These are phyloP conservation scores for Sporothrix schenckii DNA, from an alignment of 2,329 filamentous ascomycete species.

Conservation along the genomic window DNA sequence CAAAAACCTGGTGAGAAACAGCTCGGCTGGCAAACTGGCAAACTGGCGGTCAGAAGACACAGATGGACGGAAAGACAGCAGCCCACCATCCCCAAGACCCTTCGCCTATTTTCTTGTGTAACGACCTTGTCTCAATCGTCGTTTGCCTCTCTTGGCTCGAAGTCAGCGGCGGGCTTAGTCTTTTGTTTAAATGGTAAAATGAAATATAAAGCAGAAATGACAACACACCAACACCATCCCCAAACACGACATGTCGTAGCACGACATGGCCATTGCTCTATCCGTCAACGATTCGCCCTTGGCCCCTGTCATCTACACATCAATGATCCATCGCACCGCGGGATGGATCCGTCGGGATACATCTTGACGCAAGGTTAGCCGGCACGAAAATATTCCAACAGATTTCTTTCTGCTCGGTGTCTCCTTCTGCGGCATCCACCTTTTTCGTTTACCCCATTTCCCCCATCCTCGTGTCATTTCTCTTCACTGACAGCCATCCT, in stretches of 20 bases:
- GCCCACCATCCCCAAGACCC: not conserved
- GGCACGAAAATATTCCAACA: not conserved
- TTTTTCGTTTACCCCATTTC: not conserved
- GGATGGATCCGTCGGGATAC: not conserved
- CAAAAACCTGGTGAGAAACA: not conserved
- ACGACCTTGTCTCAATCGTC: constrained; percentile 11
- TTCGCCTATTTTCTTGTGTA: constrained; percentile 13
- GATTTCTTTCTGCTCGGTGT: not conserved
- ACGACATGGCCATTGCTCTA: not conserved
- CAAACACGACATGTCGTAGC: constrained; percentile 19
- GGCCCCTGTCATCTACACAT: not conserved
- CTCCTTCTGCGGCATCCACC: not conserved
- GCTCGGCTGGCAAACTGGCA: not conserved
- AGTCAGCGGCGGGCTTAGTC: not conserved
- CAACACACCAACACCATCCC: not conserved
- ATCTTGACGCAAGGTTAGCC: not conserved
- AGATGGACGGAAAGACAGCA: not conserved
- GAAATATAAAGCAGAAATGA: not conserved
- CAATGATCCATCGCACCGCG: no score
- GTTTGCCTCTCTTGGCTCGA: not conserved
- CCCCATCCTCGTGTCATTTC: not conserved
- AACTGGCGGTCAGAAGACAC: constrained; percentile 19
- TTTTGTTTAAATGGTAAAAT: no score
- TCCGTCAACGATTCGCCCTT: not conserved
- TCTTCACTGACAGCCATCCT: not conserved